Evolutionary conservation across 1,284 basidiomycete genomes (phyloP), one percentile per base, ranked within the genome.

Genomic region (Leccinum subrobustum): DNA sequence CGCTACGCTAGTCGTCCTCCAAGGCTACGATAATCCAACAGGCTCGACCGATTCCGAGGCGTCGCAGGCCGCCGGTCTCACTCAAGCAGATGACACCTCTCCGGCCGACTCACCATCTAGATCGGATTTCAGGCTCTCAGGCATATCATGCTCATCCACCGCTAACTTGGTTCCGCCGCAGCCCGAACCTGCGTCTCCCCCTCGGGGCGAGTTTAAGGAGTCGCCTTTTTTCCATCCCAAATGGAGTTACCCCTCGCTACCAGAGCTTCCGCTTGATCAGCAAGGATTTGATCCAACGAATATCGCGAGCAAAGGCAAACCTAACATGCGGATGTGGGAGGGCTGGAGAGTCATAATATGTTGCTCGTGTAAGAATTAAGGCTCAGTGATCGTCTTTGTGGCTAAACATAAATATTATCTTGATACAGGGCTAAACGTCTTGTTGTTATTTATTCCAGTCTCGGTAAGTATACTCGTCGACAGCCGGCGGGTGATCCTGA

Each of bases 341-440:
- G 87, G 87, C 16, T 89, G 87, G 87, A 78, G 73, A 60, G 62
- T 80, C 39, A 77, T 85, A 51, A 56, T 87, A 39, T 74, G 83
- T 59, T 81, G 81, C 60, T 88, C 87, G 57, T 88, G 87, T 87
- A 67, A 61, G 83, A 70, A 52, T 37, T 4, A 33, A 5, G 9
- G 11, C n/a, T 31, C 37, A 7, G 3, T n/a, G 11, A 12, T 23
- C 16, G 20, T 37, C 25, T 31, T 57, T 27, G 16, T 33, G 11
- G 35, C 59, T 29, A 29, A 44, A 57, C 9, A 6, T 37, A 14
- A 51, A 23, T 39, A 16, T 8, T 53, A 31, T 58, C 53, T 47
- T 62, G 37, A 35, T 57, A 7, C 55, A 90, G 88, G 86, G 86
- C 69, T 91, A 29, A 91, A 91, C 65, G 27, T 88, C 54, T 76